Evolutionary conservation across 345 rosid genomes (phyloP), one percentile per base, ranked within the genome.

Genomic region (Hibiscus tridactylites): DNA sequence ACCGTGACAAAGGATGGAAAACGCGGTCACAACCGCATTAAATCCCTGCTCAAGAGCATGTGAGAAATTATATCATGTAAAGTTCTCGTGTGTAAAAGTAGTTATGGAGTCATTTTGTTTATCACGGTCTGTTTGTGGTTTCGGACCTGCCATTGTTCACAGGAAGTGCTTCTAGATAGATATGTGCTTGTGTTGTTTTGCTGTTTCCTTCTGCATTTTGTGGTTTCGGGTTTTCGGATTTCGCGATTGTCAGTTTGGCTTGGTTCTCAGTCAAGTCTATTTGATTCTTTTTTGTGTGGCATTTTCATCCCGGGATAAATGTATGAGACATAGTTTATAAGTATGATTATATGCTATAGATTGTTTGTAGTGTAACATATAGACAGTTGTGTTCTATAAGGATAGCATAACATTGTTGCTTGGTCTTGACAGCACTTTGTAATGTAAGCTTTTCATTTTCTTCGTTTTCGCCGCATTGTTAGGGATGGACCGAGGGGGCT

Each of bases 91-190:
- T 21, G 21, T 21, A 21, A 21, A 0, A 21, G 21, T 21, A 21
- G 21, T 21, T 21, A 21, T 21, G 21, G 21, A 21, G 21, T n/a
- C n/a, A n/a, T n/a, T n/a, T n/a, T n/a, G n/a, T n/a, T n/a, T n/a
- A n/a, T n/a, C n/a, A n/a, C n/a, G n/a, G n/a, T 21, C 21, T 21
- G 21, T 21, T 21, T 21, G 21, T 21, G 21, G 21, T 0, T 21
- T 21, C 4, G 80, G 78, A 57, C 80, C 78, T 2, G 39, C 77
- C 39, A 79, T 79, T 19, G 79, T 78, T 76, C 82, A 76, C 49
- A 64, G 78, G 68, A 80, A 71, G 74, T 77, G 83, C 71, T 80
- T 80, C 74, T 80, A 77, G 56, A 65, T 46, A 19, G 56, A 65
- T 46, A 19, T 61, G 71, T 17, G 28, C n/a, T 66, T 33, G 61